Conservation (phyloP, 768 basidiomycete species). For the Kwoniella dejecticola region DNA sequence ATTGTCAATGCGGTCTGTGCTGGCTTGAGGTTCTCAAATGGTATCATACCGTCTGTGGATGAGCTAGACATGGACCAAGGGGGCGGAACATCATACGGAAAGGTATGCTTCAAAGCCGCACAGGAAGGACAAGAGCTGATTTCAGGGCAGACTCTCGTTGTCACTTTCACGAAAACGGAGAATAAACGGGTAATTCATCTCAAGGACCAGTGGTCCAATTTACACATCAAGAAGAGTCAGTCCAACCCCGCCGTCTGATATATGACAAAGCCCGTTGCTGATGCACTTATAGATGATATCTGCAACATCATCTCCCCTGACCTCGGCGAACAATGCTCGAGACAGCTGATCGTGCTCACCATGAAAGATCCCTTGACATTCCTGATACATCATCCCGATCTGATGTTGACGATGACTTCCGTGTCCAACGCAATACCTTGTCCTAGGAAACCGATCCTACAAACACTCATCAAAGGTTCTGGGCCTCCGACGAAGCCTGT, state of each 20-base stretch:
- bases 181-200: slow-evolving; percentile 63
- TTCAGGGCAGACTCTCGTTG: slow-evolving; percentile 60
- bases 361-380: slow-evolving; percentile 63
- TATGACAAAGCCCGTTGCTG: neutral
- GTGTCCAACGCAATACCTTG: slow-evolving; percentile 83
- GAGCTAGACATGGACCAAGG: slow-evolving; percentile 1
- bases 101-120: slow-evolving; percentile 16
- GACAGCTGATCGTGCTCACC: slow-evolving; percentile 59
- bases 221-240: slow-evolving; percentile 66
- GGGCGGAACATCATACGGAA: slow-evolving; percentile 21
- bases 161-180: slow-evolving; percentile 57
- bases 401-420: slow-evolving; percentile 85
- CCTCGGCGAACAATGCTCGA: slow-evolving; percentile 59
- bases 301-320: slow-evolving; percentile 65
- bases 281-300: slow-evolving; percentile 65
- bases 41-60: slow-evolving; percentile 8
- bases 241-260: neutral
- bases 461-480: slow-evolving; percentile 59
- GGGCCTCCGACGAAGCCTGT: slow-evolving; percentile 59
- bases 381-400: slow-evolving; percentile 86
- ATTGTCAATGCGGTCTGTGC: slow-evolving; percentile 28
- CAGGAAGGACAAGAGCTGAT: neutral
- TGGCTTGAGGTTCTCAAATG: slow-evolving; percentile 32
- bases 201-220: slow-evolving; percentile 74
- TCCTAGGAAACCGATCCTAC: slow-evolving; percentile 78